Evolutionary conservation across 495 filamentous ascomycete genomes (phyloP).

Genomic region (Acidiella bohemica): DNA sequence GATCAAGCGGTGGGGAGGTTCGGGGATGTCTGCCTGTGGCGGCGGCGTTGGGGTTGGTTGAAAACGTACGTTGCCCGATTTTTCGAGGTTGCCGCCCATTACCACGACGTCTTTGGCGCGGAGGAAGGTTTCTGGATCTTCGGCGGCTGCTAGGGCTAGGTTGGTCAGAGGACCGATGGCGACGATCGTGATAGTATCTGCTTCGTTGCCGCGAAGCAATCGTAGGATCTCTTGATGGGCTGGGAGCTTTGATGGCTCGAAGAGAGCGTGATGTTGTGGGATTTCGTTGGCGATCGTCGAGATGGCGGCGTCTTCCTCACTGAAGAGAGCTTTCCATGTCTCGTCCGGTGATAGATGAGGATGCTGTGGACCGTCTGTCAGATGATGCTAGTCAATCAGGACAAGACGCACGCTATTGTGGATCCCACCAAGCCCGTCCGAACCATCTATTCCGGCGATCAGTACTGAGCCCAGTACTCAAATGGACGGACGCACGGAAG

Average conservation of each 20-base stretch:
- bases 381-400: not conserved
- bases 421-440: slow-evolving; percentile 83
- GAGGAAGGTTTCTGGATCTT: slow-evolving; percentile 76
- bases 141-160: slow-evolving; percentile 70
- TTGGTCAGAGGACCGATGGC: slow-evolving; percentile 87
- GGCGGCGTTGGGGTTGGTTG: slow-evolving; percentile 4
- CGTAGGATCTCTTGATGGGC: slow-evolving; percentile 78
- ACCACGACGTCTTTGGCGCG: slow-evolving; percentile 79
- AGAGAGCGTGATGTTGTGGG: slow-evolving; percentile 33
- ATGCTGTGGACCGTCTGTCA: slow-evolving; percentile 2
- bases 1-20: slow-evolving; percentile 23
- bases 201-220: slow-evolving; percentile 60
- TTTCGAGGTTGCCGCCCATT: slow-evolving; percentile 85
- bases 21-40: not conserved
- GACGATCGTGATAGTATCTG: slow-evolving; percentile 75
- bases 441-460: slow-evolving; percentile 48
- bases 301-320: slow-evolving; percentile 30
- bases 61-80: slow-evolving; percentile 56
- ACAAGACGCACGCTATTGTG: slow-evolving; percentile 52
- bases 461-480: not conserved
- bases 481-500: slow-evolving; percentile 53
- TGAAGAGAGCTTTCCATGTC: slow-evolving; percentile 75
- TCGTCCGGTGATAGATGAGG: slow-evolving; percentile 68
- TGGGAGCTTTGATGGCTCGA: slow-evolving; percentile 55
- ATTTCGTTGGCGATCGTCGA: slow-evolving; percentile 28